Evolutionary conservation across 1,284 basidiomycete species (phyloP), one percentile per base, ranked within the genome.

Genomic region (Ceratobasidium sp.): DNA sequence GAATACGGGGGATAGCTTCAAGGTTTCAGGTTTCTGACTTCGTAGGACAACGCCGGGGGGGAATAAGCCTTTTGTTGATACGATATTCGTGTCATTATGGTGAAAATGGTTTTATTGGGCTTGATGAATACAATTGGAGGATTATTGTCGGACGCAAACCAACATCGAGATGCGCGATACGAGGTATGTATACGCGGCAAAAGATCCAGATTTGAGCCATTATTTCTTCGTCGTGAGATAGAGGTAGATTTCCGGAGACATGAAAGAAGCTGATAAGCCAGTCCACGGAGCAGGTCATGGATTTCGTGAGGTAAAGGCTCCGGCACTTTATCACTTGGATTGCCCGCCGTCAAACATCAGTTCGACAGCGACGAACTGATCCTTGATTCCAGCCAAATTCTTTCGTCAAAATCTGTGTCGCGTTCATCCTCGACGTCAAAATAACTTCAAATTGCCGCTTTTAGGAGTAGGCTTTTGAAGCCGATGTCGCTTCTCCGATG

Each of bases 91-190:
- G 72, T 68, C 7, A 79, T 78, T 1, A 84, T 65, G 35, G 76
- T 77, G 22, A 73, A 72, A 49, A 80, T 76, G 72, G 82, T 79
- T 38, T 82, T n/a, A n/a, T n/a, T 78, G 1, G 85, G 84, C 27
- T 81, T 75, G 49, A 86, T 72, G 22, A 85, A 75, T 25, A 84
- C 74, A 49, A 77, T 79, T 20, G 84, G 85, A 2, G 85, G 74
- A 40, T 79, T 38, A 25, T 50, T 35, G 32, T 68, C 56, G 27
- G 6, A 43, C 32, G 65, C 29, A 31, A 68, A 40, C 29, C 53
- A 42, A 12, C 29, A 29, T 20, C 47, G 29, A 7, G 56, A 52
- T 10, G 34, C 25, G 42, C 17, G 17, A 20, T 49, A 53, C 13
- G 65, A 56, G 8, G 49, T 40, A 17, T 68, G 65, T 47, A 68